Conservation (phyloP, 805 yeast species). For the Wickerhamiella galacta region DNA sequence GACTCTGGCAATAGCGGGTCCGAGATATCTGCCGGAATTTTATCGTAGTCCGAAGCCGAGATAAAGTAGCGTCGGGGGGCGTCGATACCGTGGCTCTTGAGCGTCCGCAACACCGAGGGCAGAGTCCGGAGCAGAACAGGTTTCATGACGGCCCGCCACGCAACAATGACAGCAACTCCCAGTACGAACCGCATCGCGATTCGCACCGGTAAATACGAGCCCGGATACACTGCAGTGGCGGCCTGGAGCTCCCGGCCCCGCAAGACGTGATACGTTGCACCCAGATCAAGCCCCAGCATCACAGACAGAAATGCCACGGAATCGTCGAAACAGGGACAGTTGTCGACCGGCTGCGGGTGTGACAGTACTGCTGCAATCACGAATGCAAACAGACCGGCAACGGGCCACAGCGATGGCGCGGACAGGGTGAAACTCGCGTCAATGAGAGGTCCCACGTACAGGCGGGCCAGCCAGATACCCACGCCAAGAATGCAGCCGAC, state of each 20-base stretch:
- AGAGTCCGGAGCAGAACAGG: constrained; percentile 41
- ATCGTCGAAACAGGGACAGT: constrained; percentile 93
- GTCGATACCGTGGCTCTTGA: constrained; percentile 23
- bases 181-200: constrained; percentile 33
- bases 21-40: constrained; percentile 16
- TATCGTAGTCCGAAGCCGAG: constrained; percentile 23
- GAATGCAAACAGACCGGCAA: constrained; percentile 1
- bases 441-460: constrained; percentile 26
- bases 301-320: constrained; percentile 88
- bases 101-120: constrained; percentile 38
- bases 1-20: constrained; percentile 22
- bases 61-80: constrained; percentile 26
- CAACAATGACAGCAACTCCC: constrained; percentile 45
- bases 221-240: not conserved
- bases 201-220: not conserved
- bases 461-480: constrained; percentile 33
- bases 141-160: constrained; percentile 65
- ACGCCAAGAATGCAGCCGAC: constrained; percentile 54
- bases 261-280: constrained; percentile 30
- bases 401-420: constrained; percentile 1
- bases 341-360: constrained; percentile 77
- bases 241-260: not conserved
- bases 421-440: constrained; percentile 22
- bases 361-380: constrained; percentile 28
- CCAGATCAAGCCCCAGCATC: constrained; percentile 54